These are phyloP conservation scores for Populus simonii DNA, from an alignment of 345 rosid species.

Conservation along the genomic window DNA sequence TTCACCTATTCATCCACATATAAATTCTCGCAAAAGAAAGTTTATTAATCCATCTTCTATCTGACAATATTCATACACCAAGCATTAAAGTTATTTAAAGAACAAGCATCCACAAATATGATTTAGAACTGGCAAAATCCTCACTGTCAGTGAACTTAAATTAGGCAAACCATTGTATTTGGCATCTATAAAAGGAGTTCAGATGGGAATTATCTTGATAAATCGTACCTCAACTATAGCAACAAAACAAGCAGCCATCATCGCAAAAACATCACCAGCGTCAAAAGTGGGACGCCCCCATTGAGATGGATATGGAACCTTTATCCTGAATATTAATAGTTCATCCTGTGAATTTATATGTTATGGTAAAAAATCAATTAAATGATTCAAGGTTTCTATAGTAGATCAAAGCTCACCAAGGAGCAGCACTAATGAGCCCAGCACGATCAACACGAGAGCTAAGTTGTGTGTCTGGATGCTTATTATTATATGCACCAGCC, in stretches of 20 bases:
- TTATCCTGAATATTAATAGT: conserved; percentile 49
- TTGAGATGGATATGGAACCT: conserved; percentile 77
- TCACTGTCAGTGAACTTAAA: neutral
- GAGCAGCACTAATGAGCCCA: conserved; percentile 73
- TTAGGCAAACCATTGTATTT: neutral
- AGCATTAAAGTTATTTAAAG: neutral
- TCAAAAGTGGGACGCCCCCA: conserved; percentile 74
- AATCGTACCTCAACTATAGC: conserved; percentile 66
- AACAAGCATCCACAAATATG: neutral
- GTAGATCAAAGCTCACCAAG: conserved; percentile 51
- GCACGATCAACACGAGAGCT: conserved; percentile 86
- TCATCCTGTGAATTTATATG: neutral
- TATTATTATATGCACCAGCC: conserved; percentile 69
- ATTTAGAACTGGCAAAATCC: neutral
- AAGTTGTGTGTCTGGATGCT: conserved; percentile 55
- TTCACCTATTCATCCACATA: neutral
- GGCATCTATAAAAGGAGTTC: neutral
- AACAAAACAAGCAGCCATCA: conserved; percentile 75
- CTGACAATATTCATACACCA: neutral
- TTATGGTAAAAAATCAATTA: neutral
- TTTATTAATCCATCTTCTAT: neutral
- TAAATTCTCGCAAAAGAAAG: neutral
- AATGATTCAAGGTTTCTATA: neutral
- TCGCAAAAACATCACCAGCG: conserved; percentile 59
- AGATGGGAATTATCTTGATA: neutral